These are phyloP conservation scores for Digitaria exilis DNA, from an alignment of 202 grass and related monocot species.

Conservation along the genomic window DNA sequence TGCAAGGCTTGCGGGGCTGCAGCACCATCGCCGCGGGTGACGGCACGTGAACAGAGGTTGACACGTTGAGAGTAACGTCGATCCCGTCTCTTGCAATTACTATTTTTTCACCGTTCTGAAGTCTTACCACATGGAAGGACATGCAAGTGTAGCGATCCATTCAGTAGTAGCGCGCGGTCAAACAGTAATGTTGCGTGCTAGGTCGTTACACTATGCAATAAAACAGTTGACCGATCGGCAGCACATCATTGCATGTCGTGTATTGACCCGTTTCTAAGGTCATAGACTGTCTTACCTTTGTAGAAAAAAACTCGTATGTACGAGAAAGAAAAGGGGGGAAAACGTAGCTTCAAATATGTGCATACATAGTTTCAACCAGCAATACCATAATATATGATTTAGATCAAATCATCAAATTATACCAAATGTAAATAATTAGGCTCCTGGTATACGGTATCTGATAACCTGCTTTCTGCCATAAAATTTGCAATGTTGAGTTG, in stretches of 20 bases:
- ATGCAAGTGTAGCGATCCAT: background rate
- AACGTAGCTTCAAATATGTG: no score
- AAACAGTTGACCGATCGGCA: no score
- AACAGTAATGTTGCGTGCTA: no score
- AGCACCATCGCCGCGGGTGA: background rate
- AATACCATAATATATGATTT: background rate
- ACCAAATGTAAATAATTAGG: background rate
- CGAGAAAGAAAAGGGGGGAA: no score
- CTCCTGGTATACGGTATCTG: background rate
- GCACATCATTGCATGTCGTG: no score
- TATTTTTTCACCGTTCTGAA: background rate
- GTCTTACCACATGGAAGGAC: background rate
- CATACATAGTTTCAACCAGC: no score
- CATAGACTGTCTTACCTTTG: no score
- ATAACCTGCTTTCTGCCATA: background rate
- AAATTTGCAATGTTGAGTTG: background rate
- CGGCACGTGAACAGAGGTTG: conserved; percentile 37
- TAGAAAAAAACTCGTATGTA: no score
- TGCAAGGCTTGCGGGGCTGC: background rate
- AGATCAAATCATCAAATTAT: background rate
- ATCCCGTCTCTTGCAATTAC: background rate
- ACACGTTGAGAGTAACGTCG: background rate
- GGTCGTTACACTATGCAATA: no score
- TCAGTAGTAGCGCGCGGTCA: background rate
- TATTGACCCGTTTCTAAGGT: no score